A percentile compares a stretch with the other conserved stretches of the same genome.
Evolutionary conservation across 2,329 filamentous ascomycete species (phyloP).

Genomic region (Capronia epimyces): DNA sequence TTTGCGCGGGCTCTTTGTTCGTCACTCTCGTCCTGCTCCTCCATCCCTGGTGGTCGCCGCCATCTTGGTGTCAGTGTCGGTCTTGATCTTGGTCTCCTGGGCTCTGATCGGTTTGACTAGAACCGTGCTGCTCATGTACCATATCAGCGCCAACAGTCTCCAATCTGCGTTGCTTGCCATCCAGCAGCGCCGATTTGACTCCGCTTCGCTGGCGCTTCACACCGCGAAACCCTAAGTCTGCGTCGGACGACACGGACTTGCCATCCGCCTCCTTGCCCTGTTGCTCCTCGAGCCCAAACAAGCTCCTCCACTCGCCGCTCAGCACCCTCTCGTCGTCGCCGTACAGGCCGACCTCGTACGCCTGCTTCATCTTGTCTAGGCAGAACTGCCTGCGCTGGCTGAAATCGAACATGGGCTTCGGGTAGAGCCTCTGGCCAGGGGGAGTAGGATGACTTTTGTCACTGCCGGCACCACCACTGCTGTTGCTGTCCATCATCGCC

Average conservation of each 20-base stretch:
- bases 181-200: not conserved
- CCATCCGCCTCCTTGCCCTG: not conserved
- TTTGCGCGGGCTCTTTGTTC: not conserved
- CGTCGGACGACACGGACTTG: not conserved
- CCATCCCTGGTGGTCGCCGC: not conserved
- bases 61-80: not conserved
- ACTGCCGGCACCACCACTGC: slow-evolving; percentile 21
- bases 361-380: slow-evolving; percentile 63
- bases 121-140: not conserved
- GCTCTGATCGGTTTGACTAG: not conserved
- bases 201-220: not conserved
- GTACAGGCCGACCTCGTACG: slow-evolving; percentile 60
- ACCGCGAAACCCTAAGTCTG: not conserved
- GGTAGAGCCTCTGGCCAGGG: slow-evolving; percentile 46
- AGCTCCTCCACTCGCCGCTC: slow-evolving; percentile 54
- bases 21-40: not conserved
- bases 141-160: not conserved
- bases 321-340: slow-evolving; percentile 58
- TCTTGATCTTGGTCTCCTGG: not conserved
- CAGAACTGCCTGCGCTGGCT: slow-evolving; percentile 56
- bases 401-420: slow-evolving; percentile 75
- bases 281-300: slow-evolving; percentile 41
- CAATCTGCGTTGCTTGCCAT: not conserved
- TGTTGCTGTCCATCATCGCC: slow-evolving; percentile 29
- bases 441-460: not conserved